Conservation (phyloP, 164 flowering plant species). For the Vitis rupestris region DNA sequence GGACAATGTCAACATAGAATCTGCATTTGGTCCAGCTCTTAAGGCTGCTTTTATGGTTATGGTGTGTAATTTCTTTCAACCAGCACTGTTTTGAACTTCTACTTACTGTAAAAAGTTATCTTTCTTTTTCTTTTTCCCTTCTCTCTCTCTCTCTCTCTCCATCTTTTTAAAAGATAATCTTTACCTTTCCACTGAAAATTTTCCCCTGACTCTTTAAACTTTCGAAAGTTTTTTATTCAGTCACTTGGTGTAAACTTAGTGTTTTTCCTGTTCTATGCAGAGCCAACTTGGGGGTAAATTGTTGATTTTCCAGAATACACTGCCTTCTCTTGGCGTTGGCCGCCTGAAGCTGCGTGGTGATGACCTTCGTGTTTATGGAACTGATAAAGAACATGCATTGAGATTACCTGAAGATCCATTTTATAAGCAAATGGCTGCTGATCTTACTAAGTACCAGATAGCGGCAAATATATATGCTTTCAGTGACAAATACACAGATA, state of each 20-base stretch:
- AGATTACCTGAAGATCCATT: conserved; percentile 91
- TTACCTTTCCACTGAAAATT: background rate
- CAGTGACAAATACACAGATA: conserved; percentile 92
- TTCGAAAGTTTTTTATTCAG: too few species aligned
- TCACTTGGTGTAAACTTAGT: too few species aligned
- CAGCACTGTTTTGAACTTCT: background rate
- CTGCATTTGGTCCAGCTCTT: conserved; percentile 98
- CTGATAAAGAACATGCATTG: conserved; percentile 79
- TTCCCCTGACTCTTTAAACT: too few species aligned
- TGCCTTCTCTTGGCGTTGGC: conserved; percentile 94
- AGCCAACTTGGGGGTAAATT: conserved; percentile 95
- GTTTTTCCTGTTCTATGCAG: conserved; percentile 36
- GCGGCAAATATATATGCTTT: conserved; percentile 80
- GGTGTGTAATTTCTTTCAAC: conserved; percentile 44
- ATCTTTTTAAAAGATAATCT: background rate
- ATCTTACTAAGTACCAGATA: conserved; percentile 84
- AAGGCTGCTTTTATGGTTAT: conserved; percentile 89
- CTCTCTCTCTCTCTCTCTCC: background rate
- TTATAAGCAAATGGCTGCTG: conserved; percentile 99
- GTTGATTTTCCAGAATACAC: conserved; percentile 78
- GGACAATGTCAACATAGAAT: conserved; percentile 82
- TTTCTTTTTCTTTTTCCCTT: background rate
- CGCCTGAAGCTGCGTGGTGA: conserved; percentile 92
- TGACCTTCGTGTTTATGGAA: conserved; percentile 88
- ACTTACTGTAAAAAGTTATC: background rate